Evolutionary conservation across 768 basidiomycete genomes (phyloP).

Genomic region (Leucosporidium creatinivorum): DNA sequence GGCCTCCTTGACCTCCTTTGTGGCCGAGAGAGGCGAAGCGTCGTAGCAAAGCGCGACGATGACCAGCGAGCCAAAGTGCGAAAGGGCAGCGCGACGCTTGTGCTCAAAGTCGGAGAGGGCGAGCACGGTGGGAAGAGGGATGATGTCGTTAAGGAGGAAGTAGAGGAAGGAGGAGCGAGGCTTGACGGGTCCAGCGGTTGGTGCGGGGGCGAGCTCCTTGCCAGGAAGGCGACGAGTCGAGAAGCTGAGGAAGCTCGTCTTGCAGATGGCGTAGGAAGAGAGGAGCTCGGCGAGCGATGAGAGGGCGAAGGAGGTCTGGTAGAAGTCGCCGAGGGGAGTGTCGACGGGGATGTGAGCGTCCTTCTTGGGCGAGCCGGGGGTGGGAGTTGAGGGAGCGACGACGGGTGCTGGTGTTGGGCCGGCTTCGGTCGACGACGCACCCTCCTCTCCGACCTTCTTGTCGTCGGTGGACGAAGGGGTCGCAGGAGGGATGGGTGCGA

Average conservation of each 20-base stretch:
- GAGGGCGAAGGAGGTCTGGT: constrained; percentile 59
- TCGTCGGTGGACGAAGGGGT: background rate
- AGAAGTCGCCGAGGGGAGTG: constrained; percentile 30
- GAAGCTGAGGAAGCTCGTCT: constrained; percentile 74
- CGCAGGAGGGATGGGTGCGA: constrained; percentile 26
- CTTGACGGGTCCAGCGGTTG: constrained; percentile 50
- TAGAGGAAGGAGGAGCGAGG: constrained; percentile 55
- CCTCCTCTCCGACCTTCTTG: constrained; percentile 13
- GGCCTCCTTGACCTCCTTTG: constrained; percentile 60
- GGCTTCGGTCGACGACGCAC: background rate
- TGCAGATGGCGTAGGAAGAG: constrained; percentile 88
- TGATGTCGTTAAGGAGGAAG: constrained; percentile 73
- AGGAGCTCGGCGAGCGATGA: constrained; percentile 84
- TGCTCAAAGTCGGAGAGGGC: constrained; percentile 42
- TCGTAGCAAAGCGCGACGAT: constrained; percentile 86
- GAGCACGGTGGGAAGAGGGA: constrained; percentile 63
- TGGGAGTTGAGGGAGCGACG: constrained; percentile 19
- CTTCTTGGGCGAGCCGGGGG: constrained; percentile 29
- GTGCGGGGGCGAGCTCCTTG: constrained; percentile 48
- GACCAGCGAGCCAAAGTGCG: constrained; percentile 54
- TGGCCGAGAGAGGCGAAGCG: constrained; percentile 44
- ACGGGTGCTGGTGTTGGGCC: constrained; percentile 6
- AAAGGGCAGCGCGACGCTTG: constrained; percentile 39
- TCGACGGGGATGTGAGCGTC: constrained; percentile 25
- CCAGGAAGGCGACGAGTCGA: constrained; percentile 19